Conservation (phyloP, 108 stramenopile species). For the Craspedostauros australis region DNA sequence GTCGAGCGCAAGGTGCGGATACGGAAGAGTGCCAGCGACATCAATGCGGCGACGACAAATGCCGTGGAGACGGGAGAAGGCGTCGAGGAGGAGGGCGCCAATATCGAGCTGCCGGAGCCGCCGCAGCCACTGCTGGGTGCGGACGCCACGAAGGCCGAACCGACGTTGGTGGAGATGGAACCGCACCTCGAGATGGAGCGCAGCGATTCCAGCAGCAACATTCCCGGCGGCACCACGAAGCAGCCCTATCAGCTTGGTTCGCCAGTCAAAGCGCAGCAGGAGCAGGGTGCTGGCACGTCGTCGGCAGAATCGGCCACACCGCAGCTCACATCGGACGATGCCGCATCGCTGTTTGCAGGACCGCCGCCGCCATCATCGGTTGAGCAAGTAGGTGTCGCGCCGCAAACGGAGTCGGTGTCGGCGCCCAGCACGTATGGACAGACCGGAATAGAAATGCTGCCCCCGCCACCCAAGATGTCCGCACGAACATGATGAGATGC, state of each 20-base stretch:
- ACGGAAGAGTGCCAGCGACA: slow-evolving; percentile 13
- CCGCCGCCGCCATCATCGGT: background rate
- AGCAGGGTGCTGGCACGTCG: background rate
- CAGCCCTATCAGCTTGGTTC: slow-evolving; percentile 25
- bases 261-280: background rate
- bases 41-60: background rate
- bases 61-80: too few relatives aligned
- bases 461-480: slow-evolving; percentile 2
- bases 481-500: too few relatives aligned
- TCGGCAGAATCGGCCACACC: background rate
- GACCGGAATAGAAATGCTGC: slow-evolving; percentile 3
- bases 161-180: slow-evolving; percentile 31
- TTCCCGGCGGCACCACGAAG: background rate
- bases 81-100: background rate
- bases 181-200: slow-evolving; percentile 74
- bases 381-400: too few relatives aligned
- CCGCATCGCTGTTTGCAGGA: background rate
- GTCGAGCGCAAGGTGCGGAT: slow-evolving; percentile 62
- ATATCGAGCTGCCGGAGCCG: background rate
- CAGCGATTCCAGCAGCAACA: background rate
- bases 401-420: background rate
- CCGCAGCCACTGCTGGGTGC: background rate
- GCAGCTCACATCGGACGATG: background rate
- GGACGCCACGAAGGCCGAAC: background rate
- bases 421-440: background rate